Base-by-base conservation (phyloP, 805 yeast genomes). In the Hanseniaspora pseudoguilliermondii region DNA sequence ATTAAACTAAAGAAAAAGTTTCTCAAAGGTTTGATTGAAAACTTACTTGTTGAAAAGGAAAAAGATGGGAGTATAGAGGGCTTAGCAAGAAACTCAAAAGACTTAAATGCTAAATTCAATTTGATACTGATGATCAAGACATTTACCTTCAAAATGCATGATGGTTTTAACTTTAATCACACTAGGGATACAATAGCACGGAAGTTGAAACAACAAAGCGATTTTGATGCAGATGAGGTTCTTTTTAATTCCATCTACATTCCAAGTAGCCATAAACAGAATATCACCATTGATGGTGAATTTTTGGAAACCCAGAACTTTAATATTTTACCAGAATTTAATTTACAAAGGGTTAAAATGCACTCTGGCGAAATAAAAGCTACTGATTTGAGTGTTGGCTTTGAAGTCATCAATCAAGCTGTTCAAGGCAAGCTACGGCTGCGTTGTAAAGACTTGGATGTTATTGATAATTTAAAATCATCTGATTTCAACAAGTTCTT, bases 401-500 rank as follows among this genome's bases (percentile, higher is more conserved):
- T 81, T 49, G 64, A 65, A 0, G 71, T 80, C 1, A 71, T 71
- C 49, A 73, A 58, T 62, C 7, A 57, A 68, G 68, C 27, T 72
- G 75, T 20, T 82, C 78, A 51, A 47, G 75, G 3, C 65, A 84
- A 13, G 82, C 75, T 62, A 69, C 73, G 6, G 66, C 83, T 13
- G 75, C 71, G 15, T 46, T 87, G 1, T 66, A 70, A 74, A 9
- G 78, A 80, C 41, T 69, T 86, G 47, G 81, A 78, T 51, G 72
- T 88, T 2, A 70, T 78, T 54, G 97, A 90, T 66, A 84, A 86
- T 63, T 81, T 90, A 1, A 83, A 88, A 0, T 79, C 89, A 0
- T 91, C 97, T 0, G 84, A 95, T 0, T 91, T 97, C 96, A 86
- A 88, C 62, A 85, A 84, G 69, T 82, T 89, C 66, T 73, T 82